A percentile compares a stretch with the other conserved stretches of the same genome.
Conservation (phyloP, 176 grass and related monocot genomes). For the Oropetium thomaeum region DNA sequence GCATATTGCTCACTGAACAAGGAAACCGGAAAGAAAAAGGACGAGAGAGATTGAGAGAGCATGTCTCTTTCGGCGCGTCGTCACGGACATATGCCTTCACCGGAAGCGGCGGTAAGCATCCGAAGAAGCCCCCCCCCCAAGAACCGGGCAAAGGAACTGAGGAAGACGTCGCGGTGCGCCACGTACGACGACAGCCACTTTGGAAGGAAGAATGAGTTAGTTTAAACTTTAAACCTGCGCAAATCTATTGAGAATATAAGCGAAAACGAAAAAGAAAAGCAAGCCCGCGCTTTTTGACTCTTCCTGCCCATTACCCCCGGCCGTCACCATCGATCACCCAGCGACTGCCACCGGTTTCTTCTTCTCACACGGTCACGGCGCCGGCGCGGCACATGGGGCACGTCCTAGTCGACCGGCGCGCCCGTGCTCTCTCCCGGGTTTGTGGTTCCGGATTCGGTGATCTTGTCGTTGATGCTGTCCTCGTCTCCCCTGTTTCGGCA, state of each 20-base stretch:
- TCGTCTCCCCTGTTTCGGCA: neutral
- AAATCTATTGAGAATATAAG: constrained; percentile 24
- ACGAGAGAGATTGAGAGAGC: too few relatives aligned
- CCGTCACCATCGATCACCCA: neutral
- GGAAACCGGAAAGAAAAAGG: neutral
- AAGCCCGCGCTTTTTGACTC: constrained; percentile 16
- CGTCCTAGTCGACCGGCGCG: too few relatives aligned
- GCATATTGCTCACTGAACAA: neutral
- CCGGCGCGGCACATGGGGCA: too few relatives aligned
- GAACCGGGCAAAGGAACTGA: neutral
- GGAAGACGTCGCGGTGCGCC: neutral
- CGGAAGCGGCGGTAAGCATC: neutral
- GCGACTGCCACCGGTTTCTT: neutral
- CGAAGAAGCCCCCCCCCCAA: neutral
- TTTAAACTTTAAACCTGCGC: neutral
- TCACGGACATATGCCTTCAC: constrained; percentile 19
- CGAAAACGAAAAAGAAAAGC: neutral
- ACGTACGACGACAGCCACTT: neutral
- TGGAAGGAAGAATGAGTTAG: neutral
- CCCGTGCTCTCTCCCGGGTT: neutral
- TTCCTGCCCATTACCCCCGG: neutral
- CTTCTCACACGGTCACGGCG: neutral
- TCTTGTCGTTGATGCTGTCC: neutral
- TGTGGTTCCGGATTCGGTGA: neutral
- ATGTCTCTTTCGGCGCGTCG: constrained; percentile 3